A percentile compares a stretch with the other conserved stretches of the same genome.
Evolutionary conservation across 805 yeast species (phyloP).

Genomic region (Naumovozyma dairenensis): DNA sequence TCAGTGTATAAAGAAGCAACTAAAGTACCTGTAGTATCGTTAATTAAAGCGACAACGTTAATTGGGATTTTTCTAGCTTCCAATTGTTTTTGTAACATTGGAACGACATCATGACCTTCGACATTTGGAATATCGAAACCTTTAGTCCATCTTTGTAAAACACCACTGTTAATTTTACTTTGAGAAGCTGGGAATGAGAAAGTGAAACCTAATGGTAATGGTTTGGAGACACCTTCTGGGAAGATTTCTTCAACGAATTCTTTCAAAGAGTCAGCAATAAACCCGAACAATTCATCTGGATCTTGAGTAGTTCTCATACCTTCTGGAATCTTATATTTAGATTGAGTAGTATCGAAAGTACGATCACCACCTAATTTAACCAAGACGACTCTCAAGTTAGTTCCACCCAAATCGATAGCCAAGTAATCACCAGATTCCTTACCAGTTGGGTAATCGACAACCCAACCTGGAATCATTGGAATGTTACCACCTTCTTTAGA

Average conservation of each 20-base stretch:
- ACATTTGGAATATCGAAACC: conserved; percentile 91
- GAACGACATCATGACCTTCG: conserved; percentile 90
- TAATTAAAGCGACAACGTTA: conserved; percentile 82
- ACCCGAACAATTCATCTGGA: conserved; percentile 65
- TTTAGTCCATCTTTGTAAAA: conserved; percentile 93
- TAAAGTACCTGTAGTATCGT: conserved; percentile 94
- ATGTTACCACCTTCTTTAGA: conserved; percentile 69
- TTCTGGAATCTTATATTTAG: conserved; percentile 73
- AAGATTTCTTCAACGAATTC: conserved; percentile 56
- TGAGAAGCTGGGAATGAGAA: conserved; percentile 89
- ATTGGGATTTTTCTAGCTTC: conserved; percentile 60
- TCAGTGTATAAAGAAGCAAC: conserved; percentile 93
- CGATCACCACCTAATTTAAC: conserved; percentile 76
- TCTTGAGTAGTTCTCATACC: conserved; percentile 67
- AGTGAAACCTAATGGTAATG: conserved; percentile 84
- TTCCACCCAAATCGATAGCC: conserved; percentile 96
- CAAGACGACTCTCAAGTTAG: conserved; percentile 86
- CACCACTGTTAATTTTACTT: conserved; percentile 71
- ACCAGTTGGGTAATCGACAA: conserved; percentile 87
- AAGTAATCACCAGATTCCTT: conserved; percentile 79
- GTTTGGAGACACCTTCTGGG: conserved; percentile 55
- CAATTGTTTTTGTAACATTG: conserved; percentile 75
- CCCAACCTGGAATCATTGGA: conserved; percentile 98
- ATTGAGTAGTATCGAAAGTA: conserved; percentile 76
- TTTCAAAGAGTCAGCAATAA: conserved; percentile 74